Base-by-base conservation (phyloP, 176 grass and related monocot species). In the Calamus simplicifolius region DNA sequence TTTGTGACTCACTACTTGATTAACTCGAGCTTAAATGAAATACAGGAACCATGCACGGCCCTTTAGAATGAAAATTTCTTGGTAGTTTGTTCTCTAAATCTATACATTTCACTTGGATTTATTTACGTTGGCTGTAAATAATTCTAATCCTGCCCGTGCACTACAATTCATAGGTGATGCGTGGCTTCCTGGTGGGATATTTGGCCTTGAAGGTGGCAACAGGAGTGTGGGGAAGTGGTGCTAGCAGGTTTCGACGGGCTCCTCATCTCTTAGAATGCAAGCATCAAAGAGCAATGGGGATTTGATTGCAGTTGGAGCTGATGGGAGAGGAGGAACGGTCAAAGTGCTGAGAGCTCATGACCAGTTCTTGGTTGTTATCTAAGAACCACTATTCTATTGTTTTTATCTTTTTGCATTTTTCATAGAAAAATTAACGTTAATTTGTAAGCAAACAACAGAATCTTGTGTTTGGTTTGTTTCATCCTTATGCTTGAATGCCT, bases 291-390 rank as follows among this genome's bases (percentile, higher is more conserved):
- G 18, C 55, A 97, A 70, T 52, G 81, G 75, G 60, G 82, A 85
- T 69, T 68, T 97, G 62, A 97, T 91, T 57, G n/a, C 92, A 1
- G 72, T 97, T 19, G 87, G 92, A 57, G 80, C 69, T 0, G 92
- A 97, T 3, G 87, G 92, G 1, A 85, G 92, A 23, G 92, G 92
- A 29, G 87, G 87, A 5, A 91, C 75, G 50, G 81, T 91, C 69
- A 97, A 97, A 85, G 62, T 97, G 30, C 75, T 97, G n/a, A 78
- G 80, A 82, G 56, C 61, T 51, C 71, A 59, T 56, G 67, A 75
- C 56, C n/a, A 58, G 77, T 78, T n/a, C n/a, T n/a, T 79, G 19
- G 60, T 82, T 49, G 91, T 87, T 4, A 69, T 23, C 21, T 43
- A 13, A 43, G 35, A 43, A 43, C 35, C 35, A 43, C 35, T 43